Percentiles rank a stretch among this genome's conserved stretches.
Evolutionary conservation across 345 rosid genomes (phyloP).

Genomic region (Acer negundo): DNA sequence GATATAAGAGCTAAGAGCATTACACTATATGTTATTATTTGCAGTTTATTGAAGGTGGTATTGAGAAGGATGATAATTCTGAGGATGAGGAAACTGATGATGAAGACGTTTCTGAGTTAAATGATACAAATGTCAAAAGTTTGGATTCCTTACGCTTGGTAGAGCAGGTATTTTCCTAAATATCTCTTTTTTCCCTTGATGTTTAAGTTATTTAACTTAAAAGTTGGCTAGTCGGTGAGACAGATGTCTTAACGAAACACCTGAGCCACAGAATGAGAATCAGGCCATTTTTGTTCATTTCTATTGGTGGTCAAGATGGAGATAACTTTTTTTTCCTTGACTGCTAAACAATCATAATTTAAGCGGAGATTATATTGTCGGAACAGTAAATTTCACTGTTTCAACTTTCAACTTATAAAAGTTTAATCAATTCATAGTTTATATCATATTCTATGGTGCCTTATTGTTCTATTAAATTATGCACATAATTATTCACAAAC

Average conservation of each 20-base stretch:
- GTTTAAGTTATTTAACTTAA: not conserved
- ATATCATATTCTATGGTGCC: too few relatives aligned
- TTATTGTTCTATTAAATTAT: too few relatives aligned
- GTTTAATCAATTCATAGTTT: too few relatives aligned
- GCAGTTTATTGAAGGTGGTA: slow-evolving; percentile 71
- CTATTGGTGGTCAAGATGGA: too few relatives aligned
- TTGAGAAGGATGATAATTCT: slow-evolving; percentile 43
- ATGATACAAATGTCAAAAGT: slow-evolving; percentile 31
- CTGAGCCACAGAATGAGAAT: not conserved
- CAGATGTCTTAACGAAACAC: not conserved
- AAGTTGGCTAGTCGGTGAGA: not conserved
- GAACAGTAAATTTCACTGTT: too few relatives aligned
- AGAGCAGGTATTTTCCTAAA: slow-evolving; percentile 44
- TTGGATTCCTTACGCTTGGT: slow-evolving; percentile 48
- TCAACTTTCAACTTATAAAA: too few relatives aligned
- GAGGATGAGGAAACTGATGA: slow-evolving; percentile 51
- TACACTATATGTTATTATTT: slow-evolving; percentile 15
- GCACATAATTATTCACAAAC: too few relatives aligned
- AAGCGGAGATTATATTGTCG: too few relatives aligned
- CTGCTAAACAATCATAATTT: too few relatives aligned
- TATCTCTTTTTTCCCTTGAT: not conserved
- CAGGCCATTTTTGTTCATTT: not conserved
- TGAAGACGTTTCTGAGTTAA: slow-evolving; percentile 32
- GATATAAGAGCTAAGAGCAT: not conserved
- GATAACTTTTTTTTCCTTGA: too few relatives aligned